Evolutionary conservation across 495 filamentous ascomycete species (phyloP).

Genomic region (Paragyromitra xinjiangensis): DNA sequence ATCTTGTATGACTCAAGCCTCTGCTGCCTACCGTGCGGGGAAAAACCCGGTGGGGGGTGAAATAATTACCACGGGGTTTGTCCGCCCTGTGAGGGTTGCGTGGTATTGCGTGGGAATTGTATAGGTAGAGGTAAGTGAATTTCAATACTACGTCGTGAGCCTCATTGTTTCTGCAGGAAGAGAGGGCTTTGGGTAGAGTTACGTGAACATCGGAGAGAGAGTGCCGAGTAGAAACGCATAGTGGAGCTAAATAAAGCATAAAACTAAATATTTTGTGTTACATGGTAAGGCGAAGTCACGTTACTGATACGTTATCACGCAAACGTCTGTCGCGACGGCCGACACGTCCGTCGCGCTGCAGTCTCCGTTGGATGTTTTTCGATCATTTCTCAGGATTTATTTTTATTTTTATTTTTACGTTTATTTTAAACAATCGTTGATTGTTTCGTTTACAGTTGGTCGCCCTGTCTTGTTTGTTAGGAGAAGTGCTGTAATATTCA

Average conservation of each 20-base stretch:
- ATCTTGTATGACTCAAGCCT: constrained; percentile 40
- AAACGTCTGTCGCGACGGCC: not conserved
- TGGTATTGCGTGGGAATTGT: constrained; percentile 29
- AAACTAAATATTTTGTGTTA: constrained; percentile 17
- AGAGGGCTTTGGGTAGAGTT: not conserved
- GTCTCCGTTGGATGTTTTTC: not conserved
- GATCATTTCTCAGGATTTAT: constrained; percentile 2
- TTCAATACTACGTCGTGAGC: constrained; percentile 32
- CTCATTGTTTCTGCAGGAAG: constrained; percentile 4
- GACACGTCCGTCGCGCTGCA: not conserved
- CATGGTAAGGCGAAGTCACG: constrained; percentile 33
- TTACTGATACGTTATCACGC: constrained; percentile 22
- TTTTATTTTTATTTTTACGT: not conserved
- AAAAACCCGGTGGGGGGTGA: constrained; percentile 19
- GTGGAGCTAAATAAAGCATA: not conserved
- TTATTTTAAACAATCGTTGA: not conserved
- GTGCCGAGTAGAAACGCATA: constrained; percentile 19
- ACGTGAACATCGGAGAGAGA: constrained; percentile 10
- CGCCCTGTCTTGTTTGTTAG: constrained; percentile 13
- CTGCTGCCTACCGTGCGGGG: constrained; percentile 41
- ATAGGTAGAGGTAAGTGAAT: constrained; percentile 13
- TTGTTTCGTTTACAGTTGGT: constrained; percentile 1
- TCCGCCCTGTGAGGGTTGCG: constrained; percentile 39
- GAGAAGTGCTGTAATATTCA: not conserved
- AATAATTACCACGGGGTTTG: constrained; percentile 10